Evolutionary conservation across 139 green algal genomes (phyloP).

Genomic region (Chlorella vulgaris): DNA sequence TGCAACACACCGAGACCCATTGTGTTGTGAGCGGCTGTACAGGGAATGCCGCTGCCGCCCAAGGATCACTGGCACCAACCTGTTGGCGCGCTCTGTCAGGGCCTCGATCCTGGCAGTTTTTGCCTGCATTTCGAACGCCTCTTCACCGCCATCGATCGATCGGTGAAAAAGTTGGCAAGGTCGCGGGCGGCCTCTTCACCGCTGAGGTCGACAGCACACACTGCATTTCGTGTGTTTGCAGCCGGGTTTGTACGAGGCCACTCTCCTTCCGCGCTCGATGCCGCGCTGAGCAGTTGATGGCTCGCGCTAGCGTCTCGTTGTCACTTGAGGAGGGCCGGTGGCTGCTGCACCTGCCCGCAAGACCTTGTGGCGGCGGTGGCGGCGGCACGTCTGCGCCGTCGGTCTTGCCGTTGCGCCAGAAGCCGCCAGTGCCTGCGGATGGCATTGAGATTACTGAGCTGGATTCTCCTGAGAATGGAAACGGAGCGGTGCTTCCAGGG

Average conservation of each 20-base stretch:
- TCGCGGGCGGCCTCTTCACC: too few species aligned
- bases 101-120: too few species aligned
- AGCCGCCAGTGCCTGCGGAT: neutral
- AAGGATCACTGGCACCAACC: too few species aligned
- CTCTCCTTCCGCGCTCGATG: neutral
- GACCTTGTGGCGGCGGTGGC: neutral
- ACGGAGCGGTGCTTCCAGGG: neutral
- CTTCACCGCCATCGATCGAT: too few species aligned
- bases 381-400: neutral
- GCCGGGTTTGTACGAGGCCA: too few species aligned
- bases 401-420: neutral
- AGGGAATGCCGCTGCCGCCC: too few species aligned
- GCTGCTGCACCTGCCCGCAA: neutral
- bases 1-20: too few species aligned
- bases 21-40: too few species aligned
- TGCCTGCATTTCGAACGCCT: too few species aligned
- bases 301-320: neutral
- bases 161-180: too few species aligned
- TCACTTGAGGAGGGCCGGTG: neutral
- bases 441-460: neutral
- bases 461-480: neutral
- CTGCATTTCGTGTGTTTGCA: neutral
- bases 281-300: neutral
- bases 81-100: too few species aligned
- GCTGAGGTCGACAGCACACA: too few species aligned